phyloP scores from a whole-genome alignment of 2,329 filamentous ascomycete genomes.

The Didymella sp. region DNA sequence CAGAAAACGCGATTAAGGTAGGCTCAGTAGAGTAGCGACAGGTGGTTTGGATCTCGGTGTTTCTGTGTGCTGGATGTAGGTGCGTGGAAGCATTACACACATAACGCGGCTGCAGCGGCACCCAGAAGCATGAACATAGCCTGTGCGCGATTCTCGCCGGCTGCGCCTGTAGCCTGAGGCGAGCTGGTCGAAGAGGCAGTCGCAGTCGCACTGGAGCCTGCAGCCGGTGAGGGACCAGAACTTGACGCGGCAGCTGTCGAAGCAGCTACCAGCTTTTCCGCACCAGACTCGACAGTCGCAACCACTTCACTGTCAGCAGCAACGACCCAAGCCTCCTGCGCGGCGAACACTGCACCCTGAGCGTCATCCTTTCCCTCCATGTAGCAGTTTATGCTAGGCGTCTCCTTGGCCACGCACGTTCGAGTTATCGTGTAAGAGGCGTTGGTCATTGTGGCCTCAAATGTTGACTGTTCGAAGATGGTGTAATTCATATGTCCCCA shows the following conservation, averaged over 20 bases:
- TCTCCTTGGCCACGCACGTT: neutral
- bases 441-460: conserved; percentile 1
- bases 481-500: neutral
- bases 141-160: neutral
- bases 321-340: neutral
- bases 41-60: too few relatives aligned
- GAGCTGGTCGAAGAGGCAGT: neutral
- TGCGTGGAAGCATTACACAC: neutral
- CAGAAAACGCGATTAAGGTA: too few relatives aligned
- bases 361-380: neutral
- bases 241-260: neutral
- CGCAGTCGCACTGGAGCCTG: neutral
- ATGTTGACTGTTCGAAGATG: neutral
- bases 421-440: neutral
- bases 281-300: neutral
- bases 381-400: neutral
- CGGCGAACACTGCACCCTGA: neutral
- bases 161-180: neutral
- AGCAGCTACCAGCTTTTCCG: neutral
- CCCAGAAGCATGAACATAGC: neutral
- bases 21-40: too few relatives aligned
- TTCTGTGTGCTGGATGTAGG: too few relatives aligned
- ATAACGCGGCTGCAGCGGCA: neutral
- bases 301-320: neutral
- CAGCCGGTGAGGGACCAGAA: neutral